phyloP scores from a whole-genome alignment of 495 filamentous ascomycete genomes.

The Annulohypoxylon moriforme region DNA sequence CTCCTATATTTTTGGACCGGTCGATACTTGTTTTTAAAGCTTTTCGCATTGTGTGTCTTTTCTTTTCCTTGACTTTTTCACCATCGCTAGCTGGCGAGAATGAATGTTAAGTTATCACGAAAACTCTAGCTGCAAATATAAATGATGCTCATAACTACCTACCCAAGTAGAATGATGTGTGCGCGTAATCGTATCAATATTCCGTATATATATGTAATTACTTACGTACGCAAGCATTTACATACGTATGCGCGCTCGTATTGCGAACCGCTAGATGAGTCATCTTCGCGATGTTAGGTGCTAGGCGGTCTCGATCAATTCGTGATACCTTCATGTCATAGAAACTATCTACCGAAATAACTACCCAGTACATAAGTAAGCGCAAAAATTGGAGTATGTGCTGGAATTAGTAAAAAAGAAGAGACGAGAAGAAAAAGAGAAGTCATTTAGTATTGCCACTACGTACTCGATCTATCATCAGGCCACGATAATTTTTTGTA shows the following conservation, averaged over 20 bases:
- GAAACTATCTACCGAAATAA: neutral
- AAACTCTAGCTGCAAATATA: conserved; percentile 43
- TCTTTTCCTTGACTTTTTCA: conserved; percentile 39
- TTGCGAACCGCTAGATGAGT: neutral
- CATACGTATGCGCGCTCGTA: neutral
- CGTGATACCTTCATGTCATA: conserved; percentile 1
- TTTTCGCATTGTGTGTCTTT: conserved; percentile 42
- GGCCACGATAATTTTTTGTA: conserved; percentile 4
- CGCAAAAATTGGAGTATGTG: neutral
- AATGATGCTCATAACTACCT: conserved; percentile 39
- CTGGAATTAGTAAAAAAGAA: neutral
- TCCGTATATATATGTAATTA: neutral
- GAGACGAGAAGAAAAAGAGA: neutral
- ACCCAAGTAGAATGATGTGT: too few species aligned
- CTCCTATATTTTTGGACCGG: conserved; percentile 36
- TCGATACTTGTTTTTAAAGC: conserved; percentile 41
- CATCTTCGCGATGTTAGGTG: neutral
- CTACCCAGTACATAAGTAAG: neutral
- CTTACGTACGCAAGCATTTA: too few species aligned
- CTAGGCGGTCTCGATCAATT: neutral
- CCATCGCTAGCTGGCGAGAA: conserved; percentile 43
- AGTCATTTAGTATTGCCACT: neutral
- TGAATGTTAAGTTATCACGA: conserved; percentile 43
- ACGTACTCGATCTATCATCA: neutral
- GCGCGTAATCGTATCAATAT: neutral